phyloP scores from a whole-genome alignment of 1,284 basidiomycete genomes.

The Apiotrichum siamense region DNA sequence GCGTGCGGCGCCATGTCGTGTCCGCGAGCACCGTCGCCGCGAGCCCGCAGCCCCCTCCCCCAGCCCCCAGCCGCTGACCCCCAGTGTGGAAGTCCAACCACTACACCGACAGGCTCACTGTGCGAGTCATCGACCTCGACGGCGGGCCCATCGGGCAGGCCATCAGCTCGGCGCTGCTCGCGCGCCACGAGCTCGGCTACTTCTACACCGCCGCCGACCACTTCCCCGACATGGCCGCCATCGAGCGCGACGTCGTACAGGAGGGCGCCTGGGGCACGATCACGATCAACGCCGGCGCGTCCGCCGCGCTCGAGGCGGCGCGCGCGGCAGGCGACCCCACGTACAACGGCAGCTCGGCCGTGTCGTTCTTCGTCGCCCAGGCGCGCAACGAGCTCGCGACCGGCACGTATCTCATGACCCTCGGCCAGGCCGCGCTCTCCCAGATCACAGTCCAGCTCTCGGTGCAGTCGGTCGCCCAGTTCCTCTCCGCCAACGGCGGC shows the following conservation, averaged over 20 bases:
- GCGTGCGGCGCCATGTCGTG: background rate
- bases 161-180: constrained; percentile 25
- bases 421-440: constrained; percentile 26
- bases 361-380: constrained; percentile 43
- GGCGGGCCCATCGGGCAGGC: constrained; percentile 46
- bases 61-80: background rate
- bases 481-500: constrained; percentile 30
- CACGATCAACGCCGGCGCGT: constrained; percentile 37
- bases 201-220: constrained; percentile 31
- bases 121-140: constrained; percentile 52
- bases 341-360: constrained; percentile 30
- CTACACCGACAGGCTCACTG: constrained; percentile 48
- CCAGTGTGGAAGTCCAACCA: constrained; percentile 38
- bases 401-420: constrained; percentile 41
- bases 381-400: constrained; percentile 46
- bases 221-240: constrained; percentile 23
- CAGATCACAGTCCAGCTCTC: constrained; percentile 25
- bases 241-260: constrained; percentile 35
- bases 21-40: background rate
- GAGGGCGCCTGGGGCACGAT: constrained; percentile 43
- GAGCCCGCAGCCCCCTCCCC: background rate
- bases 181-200: constrained; percentile 25
- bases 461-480: constrained; percentile 26
- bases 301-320: constrained; percentile 24
- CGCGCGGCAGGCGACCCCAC: constrained; percentile 29